Evolutionary conservation across 768 basidiomycete genomes (phyloP), one percentile per base, ranked within the genome.

Genomic region (Coprinopsis strossmayeri): DNA sequence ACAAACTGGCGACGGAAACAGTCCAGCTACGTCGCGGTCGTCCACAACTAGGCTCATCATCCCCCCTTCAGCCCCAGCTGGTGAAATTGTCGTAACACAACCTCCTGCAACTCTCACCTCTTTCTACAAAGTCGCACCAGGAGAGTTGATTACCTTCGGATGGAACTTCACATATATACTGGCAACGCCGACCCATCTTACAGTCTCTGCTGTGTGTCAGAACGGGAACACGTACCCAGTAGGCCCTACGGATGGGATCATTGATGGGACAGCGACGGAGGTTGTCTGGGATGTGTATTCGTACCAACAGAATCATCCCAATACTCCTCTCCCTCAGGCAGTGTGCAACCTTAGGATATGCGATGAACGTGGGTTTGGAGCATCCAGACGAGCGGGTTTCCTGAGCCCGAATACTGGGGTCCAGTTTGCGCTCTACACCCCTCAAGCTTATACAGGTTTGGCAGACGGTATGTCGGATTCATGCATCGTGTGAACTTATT

Each of bases 171-270:
- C 89, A 13, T 73, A 73, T 49, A 69, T 97, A 34, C 67, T 85
- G 55, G 77, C 71, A 34, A 82, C 77, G 0, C 92, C 92, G 0
- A 78, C 81, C 2, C 72, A 73, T 55, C 76, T 95, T 51, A 94
- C 92, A 12, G 73, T 95, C 52, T 79, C 80, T 32, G 92, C 92
- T 24, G 74, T 84, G 37, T 87, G 87, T 64, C 81, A 82, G 12
- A 93, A 94, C 60, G 88, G 88, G 2, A 89, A 88, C 65, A 93
- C 91, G 1, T 97, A 91, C 62, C 79, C 89, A 13, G 87, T 95
- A 7, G 91, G 89, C 2, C 84, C 87, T 0, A 79, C 84, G 3
- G 71, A 84, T 57, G 84, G 87, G 2, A 65, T 82, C 24, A 77
- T 92, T 3, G 70, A 78, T 1, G 91, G 87, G 0, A 80, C 77